Evolutionary conservation across 2,329 filamentous ascomycete genomes (phyloP), one percentile per base, ranked within the genome.

Genomic region (Coniochaeta sp.): DNA sequence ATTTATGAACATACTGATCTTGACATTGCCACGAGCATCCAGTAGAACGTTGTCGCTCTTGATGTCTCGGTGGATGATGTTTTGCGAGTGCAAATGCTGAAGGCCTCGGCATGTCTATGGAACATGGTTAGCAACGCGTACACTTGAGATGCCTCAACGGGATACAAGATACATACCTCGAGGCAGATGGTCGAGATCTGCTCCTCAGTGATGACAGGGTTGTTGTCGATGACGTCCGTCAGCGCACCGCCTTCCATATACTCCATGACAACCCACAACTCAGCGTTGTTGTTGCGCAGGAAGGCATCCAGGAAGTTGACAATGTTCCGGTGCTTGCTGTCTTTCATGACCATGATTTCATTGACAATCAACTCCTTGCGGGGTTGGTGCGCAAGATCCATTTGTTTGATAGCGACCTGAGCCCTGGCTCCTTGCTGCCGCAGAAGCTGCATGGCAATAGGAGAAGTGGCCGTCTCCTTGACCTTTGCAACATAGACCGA

Each of bases 251-350:
- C 95, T 77, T 99, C 95, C 95, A 99, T 99, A 70, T 93, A 99
- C 78, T 99, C 95, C 95, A 99, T 96, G 58, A 99, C 93, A 12
- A 99, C 92, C 95, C 95, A 99, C n/a, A 99, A 83, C 74, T 99
- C 95, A 59, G 90, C 85, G 69, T 90, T 92, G 74, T 95, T 93
- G 74, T 97, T 96, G 70, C 95, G 90, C 71, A 99, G 78, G 81
- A 98, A 99, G 3, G 93, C 93, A 68, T 99, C 95, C 36, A 99
- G 79, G 78, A 96, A 99, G 77, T 99, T 99, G 75, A 99, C 95
- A 79, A 99, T 99, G 75, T 99, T 99, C 62, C 89, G 88, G 74
- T 99, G 95, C 72, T 93, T 90, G 80, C 91, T 96, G 77, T 99
- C 95, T 79, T 98, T 97, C 95, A 99, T 99, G 62, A 99, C 95